A percentile compares a stretch with the other conserved stretches of the same genome.
Evolutionary conservation across 169 alveolate species (phyloP).

Genomic region (Pseudocohnilembus persalinus): DNA sequence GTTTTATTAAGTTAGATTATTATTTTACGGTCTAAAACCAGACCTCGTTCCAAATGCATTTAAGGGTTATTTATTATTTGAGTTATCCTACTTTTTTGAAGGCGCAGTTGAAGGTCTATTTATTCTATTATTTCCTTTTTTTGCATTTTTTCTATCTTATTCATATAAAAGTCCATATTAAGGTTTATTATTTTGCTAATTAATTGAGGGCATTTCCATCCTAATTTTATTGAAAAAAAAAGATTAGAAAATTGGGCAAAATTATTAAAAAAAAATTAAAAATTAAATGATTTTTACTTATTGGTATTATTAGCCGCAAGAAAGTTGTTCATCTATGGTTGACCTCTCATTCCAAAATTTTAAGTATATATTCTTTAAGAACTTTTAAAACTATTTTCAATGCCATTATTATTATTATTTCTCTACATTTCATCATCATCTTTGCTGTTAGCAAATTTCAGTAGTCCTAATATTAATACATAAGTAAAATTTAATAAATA

Average conservation of each 20-base stretch:
- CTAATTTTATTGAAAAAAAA: not conserved
- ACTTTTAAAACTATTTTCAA: not conserved
- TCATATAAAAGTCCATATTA: not conserved
- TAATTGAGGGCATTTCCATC: not conserved
- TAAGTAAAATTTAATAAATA: no score
- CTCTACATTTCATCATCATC: no score
- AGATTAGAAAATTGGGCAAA: no score
- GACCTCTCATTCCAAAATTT: not conserved
- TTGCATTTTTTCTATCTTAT: not conserved
- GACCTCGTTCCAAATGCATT: not conserved
- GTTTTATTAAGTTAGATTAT: not conserved
- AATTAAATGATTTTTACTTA: not conserved
- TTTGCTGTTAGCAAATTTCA: no score
- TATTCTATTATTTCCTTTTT: no score
- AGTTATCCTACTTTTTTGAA: not conserved
- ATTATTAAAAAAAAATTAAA: no score
- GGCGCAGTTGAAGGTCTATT: not conserved
- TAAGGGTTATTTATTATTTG: not conserved
- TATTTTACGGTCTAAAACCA: not conserved
- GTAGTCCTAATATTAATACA: no score
- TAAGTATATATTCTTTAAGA: not conserved
- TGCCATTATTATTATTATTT: no score
- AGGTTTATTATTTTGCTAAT: not conserved
- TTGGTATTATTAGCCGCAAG: not conserved
- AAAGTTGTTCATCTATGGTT: not conserved